Base-by-base conservation (phyloP, 2,329 filamentous ascomycete species). In the Aspergillus cejpii region DNA sequence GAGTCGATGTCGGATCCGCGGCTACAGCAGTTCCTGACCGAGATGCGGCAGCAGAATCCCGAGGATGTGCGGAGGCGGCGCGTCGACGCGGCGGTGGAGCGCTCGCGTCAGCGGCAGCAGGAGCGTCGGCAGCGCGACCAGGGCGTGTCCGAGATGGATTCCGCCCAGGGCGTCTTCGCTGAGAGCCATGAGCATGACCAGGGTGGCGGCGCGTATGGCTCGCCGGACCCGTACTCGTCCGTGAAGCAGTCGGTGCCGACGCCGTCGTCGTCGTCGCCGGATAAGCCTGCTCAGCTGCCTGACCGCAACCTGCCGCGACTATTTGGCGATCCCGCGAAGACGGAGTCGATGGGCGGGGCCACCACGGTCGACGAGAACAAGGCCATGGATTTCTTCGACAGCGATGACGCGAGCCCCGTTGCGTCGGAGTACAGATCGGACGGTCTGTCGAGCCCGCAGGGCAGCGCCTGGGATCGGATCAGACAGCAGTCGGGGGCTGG, bases 391-490 rank as follows among this genome's bases (percentile, higher is more conserved):
- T 65, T 67, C 54, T 64, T 67, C 46, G 61, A 60, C 23, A 59
- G 62, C 31, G 59, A 69, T 33, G 63, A 69, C 46, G 64, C 65
- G 3, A 68, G 64, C 38, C 65, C 66, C 10, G 60, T 60, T 3
- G 63, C 62, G 10, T 47, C 53, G 2, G 64, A 68, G 36, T 62
- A 66, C 44, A 20, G 29, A 11, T 34, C 28, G 7, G 37, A 31
- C 11, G 39, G 47, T 37, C 8, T 24, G 8, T 24, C 23, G 4
- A 43, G 42, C 2, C 46, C 43, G 2, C 37, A 50, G 12, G 62
- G 62, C 7, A 65, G 63, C 50, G 57, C 61, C 19, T 70, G 68
- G 68, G 66, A 65, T 11, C 63, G 65, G 8, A 59, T 70, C 28
- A 55, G 67, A 46, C 57, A 55, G 38, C 60, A 65, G 42, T 43